A percentile compares a stretch with the other conserved stretches of the same genome.
phyloP scores from a whole-genome alignment of 2,329 filamentous ascomycete species.

The Ophiostoma ulmi region DNA sequence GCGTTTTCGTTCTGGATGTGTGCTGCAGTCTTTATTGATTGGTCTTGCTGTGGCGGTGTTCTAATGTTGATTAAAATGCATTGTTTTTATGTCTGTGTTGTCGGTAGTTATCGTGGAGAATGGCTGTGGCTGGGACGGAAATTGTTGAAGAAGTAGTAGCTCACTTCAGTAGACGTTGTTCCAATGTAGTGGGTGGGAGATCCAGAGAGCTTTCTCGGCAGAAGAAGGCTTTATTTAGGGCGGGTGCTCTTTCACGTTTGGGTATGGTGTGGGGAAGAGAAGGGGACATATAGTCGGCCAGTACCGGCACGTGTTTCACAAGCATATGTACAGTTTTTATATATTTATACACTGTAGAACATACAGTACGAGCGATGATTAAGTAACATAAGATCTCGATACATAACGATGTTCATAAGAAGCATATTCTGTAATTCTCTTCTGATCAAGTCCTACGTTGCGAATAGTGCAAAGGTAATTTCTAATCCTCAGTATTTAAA shows the following conservation, averaged over 20 bases:
- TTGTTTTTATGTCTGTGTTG: background rate
- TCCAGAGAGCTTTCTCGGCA: background rate
- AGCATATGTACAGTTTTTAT: background rate
- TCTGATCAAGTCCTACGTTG: too few species aligned
- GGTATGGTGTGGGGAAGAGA: slow-evolving; percentile 16
- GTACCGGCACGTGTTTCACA: slow-evolving; percentile 21
- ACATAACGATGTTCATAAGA: too few species aligned
- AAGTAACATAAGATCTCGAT: background rate
- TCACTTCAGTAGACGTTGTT: background rate
- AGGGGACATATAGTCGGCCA: slow-evolving; percentile 17
- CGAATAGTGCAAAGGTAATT: too few species aligned
- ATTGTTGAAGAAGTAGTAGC: background rate
- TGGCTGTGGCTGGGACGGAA: background rate
- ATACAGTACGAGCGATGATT: background rate
- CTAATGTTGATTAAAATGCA: background rate
- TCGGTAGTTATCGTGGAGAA: background rate
- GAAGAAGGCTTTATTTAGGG: background rate
- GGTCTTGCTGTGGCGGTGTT: background rate
- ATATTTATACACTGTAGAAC: background rate
- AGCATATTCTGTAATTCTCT: too few species aligned
- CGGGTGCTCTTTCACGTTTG: slow-evolving; percentile 18
- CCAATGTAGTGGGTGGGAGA: background rate
- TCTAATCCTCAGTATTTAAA: too few species aligned
- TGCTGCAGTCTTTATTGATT: background rate
- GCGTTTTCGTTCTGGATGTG: background rate